Conservation (phyloP, 208 protist genomes). For the Trypanosoma avium region DNA sequence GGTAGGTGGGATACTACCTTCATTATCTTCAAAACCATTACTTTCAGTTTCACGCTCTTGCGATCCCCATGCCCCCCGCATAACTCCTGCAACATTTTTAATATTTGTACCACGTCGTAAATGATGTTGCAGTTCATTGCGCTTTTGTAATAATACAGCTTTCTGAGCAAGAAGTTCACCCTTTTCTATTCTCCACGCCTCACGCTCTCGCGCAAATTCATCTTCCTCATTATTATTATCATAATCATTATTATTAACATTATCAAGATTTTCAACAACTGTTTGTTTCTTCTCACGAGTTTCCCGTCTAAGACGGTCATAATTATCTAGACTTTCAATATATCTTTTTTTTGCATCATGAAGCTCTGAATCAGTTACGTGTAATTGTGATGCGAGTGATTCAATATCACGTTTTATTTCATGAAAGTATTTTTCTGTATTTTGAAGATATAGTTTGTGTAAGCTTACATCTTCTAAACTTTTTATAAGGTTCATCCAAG, state of each 20-base stretch:
- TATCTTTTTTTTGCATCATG: constrained; percentile 5
- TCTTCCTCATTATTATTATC: constrained; percentile 27
- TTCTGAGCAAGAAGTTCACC: constrained; percentile 35
- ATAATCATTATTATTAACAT: constrained; percentile 27
- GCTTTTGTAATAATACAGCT: constrained; percentile 28
- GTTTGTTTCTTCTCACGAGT: constrained; percentile 23
- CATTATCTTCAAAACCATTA: no score
- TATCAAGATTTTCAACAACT: constrained; percentile 20
- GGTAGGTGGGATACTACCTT: constrained; percentile 20
- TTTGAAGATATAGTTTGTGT: constrained; percentile 1
- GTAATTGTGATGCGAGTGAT: constrained; percentile 12
- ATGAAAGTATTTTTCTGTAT: constrained; percentile 1
- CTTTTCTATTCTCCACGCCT: constrained; percentile 58
- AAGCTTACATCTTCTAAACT: neutral
- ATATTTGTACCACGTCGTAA: constrained; percentile 68
- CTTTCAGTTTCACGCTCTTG: constrained; percentile 20
- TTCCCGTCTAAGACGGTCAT: constrained; percentile 28
- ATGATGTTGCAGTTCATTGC: constrained; percentile 50
- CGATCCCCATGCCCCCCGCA: constrained; percentile 28
- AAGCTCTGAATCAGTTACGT: neutral
- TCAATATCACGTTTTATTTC: constrained; percentile 5
- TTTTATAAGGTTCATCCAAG: constrained; percentile 1
- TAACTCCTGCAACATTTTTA: constrained; percentile 41
- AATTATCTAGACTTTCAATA: neutral
- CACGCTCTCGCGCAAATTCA: constrained; percentile 29